These are phyloP conservation scores for Endocladia muricata DNA, from an alignment of 31 red algal species.

Conservation along the genomic window DNA sequence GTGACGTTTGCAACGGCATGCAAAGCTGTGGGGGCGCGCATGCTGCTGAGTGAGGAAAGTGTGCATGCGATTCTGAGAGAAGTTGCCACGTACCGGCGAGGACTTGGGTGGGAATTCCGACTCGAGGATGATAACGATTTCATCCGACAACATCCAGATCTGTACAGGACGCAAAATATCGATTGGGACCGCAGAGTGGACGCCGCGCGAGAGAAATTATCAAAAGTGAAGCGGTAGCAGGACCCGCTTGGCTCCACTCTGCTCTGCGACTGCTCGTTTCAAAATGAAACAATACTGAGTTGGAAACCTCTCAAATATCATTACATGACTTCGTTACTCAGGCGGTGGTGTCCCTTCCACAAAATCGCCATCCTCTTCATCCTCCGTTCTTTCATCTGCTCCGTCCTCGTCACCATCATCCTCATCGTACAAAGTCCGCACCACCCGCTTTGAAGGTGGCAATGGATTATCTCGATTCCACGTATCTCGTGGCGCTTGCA, in stretches of 20 bases:
- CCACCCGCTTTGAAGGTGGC: no score
- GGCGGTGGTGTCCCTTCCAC: constrained; percentile 59
- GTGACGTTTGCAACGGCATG: constrained; percentile 16
- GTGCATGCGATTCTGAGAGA: constrained; percentile 29
- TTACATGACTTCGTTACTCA: background rate
- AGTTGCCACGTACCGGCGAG: constrained; percentile 19
- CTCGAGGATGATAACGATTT: constrained; percentile 35
- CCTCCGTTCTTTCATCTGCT: no score
- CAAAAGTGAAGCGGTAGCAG: constrained; percentile 6
- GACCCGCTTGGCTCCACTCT: no score
- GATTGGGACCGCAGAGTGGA: constrained; percentile 46
- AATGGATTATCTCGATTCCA: no score
- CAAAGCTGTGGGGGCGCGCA: constrained; percentile 28
- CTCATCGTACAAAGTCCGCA: background rate
- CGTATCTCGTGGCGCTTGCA: background rate
- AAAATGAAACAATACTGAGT: constrained; percentile 1
- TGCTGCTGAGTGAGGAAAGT: constrained; percentile 17
- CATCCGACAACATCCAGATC: constrained; percentile 4
- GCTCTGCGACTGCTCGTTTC: no score
- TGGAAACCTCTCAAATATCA: background rate
- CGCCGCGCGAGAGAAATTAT: constrained; percentile 30
- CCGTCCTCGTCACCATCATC: constrained; percentile 12
- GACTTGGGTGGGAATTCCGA: constrained; percentile 39
- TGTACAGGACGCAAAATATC: constrained; percentile 11
- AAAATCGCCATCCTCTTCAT: constrained; percentile 23